phyloP scores from a whole-genome alignment of 345 rosid genomes.

The Cardamine chenopodiifolia region DNA sequence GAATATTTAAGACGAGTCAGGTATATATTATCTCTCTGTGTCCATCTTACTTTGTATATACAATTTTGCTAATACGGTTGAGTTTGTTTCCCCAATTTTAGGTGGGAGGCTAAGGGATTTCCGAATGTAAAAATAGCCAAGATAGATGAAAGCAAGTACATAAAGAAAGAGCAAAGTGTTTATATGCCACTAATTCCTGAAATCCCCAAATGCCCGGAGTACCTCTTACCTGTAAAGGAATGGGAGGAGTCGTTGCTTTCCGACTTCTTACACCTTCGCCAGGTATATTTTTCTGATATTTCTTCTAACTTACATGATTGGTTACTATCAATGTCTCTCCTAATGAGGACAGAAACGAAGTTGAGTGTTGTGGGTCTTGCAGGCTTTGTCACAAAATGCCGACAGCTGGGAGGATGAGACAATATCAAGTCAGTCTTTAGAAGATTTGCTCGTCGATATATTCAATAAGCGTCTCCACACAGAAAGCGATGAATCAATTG shows the following conservation, averaged over 20 bases:
- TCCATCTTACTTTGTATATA: not conserved
- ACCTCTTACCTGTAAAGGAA: conserved; percentile 62
- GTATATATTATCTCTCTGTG: conserved; percentile 43
- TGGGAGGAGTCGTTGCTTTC: conserved; percentile 87
- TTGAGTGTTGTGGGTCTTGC: conserved; percentile 18
- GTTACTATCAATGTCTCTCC: conserved; percentile 1
- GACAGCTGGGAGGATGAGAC: conserved; percentile 28
- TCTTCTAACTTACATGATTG: not conserved
- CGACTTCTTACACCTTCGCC: conserved; percentile 72
- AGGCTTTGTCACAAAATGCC: conserved; percentile 50
- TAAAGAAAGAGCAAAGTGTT: conserved; percentile 60
- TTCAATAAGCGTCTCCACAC: conserved; percentile 32
- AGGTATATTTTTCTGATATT: conserved; percentile 45
- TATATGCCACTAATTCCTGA: conserved; percentile 92
- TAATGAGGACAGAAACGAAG: not conserved
- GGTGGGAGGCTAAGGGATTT: conserved; percentile 93
- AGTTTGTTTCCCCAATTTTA: conserved; percentile 36
- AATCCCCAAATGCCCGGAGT: conserved; percentile 69
- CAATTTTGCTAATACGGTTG: conserved; percentile 5
- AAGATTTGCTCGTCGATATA: conserved; percentile 35
- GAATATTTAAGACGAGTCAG: conserved; percentile 93
- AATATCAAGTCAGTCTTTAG: conserved; percentile 31
- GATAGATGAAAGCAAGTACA: conserved; percentile 48
- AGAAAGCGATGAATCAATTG: conserved; percentile 12
- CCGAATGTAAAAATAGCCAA: conserved; percentile 76